Conservation (phyloP, 1,284 basidiomycete species). For the Bjerkandera adusta region DNA sequence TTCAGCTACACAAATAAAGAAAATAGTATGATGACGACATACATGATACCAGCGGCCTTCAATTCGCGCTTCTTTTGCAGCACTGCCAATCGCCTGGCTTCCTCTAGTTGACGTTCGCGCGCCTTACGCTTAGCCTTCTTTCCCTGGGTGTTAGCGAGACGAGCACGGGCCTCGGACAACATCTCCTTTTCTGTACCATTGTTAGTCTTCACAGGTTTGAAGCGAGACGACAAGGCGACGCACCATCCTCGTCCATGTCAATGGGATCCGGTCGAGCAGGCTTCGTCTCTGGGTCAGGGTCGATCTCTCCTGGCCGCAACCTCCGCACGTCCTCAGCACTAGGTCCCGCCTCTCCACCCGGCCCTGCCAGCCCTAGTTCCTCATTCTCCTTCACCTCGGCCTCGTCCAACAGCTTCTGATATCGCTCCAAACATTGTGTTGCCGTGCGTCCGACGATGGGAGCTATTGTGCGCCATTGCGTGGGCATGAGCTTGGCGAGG, state of each 20-base stretch:
- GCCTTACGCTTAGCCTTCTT: conserved; percentile 99
- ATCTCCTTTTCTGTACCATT: conserved; percentile 91
- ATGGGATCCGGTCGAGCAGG: conserved; percentile 98
- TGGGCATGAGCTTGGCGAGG: conserved; percentile 98
- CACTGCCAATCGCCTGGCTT: conserved; percentile 91
- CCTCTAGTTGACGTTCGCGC: conserved; percentile 93
- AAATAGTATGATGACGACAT: conserved; percentile 29
- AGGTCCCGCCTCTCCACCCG: conserved; percentile 76
- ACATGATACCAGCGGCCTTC: conserved; percentile 98
- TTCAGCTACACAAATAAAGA: conserved; percentile 18
- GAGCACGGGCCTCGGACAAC: conserved; percentile 97
- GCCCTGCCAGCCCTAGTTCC: conserved; percentile 87
- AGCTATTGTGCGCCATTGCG: conserved; percentile 99
- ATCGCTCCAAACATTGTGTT: conserved; percentile 96
- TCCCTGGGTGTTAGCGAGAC: conserved; percentile 98
- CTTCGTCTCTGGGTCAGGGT: conserved; percentile 98
- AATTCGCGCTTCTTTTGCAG: conserved; percentile 98
- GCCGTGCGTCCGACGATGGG: conserved; percentile 99
- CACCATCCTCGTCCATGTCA: conserved; percentile 99
- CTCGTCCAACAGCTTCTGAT: conserved; percentile 97
- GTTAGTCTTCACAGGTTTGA: not conserved
- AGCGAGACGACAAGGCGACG: conserved; percentile 21
- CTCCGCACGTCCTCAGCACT: conserved; percentile 89
- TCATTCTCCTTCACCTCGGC: conserved; percentile 95
- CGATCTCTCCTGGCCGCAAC: conserved; percentile 94